These are phyloP conservation scores for Trichosporon coremiiforme DNA, from an alignment of 1,284 basidiomycete species.

Conservation along the genomic window DNA sequence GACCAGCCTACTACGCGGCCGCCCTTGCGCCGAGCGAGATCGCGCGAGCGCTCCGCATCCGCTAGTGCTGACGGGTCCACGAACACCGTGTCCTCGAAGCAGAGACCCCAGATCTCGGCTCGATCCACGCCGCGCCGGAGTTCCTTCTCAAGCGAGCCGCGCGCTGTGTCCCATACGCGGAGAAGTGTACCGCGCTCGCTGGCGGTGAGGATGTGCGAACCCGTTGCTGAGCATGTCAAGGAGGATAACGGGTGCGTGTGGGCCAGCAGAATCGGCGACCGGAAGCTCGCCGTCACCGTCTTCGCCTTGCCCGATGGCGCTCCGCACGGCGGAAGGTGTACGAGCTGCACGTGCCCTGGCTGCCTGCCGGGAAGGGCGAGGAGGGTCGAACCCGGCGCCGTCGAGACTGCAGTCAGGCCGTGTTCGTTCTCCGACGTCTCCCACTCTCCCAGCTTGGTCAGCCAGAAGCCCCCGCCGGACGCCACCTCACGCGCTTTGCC, in stretches of 20 bases:
- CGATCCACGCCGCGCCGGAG: constrained; percentile 84
- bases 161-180: constrained; percentile 79
- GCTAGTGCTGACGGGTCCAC: constrained; percentile 12
- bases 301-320: constrained; percentile 24
- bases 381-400: constrained; percentile 72
- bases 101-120: constrained; percentile 87
- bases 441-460: constrained; percentile 74
- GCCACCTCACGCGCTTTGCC: constrained; percentile 29
- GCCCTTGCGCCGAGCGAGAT: constrained; percentile 44
- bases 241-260: constrained; percentile 79
- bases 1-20: constrained; percentile 63
- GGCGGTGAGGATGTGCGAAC: constrained; percentile 79
- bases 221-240: constrained; percentile 74
- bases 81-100: constrained; percentile 42
- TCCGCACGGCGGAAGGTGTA: constrained; percentile 77
- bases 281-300: constrained; percentile 39
- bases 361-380: constrained; percentile 86
- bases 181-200: constrained; percentile 83
- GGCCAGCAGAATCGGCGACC: constrained; percentile 74
- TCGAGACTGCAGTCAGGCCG: constrained; percentile 80
- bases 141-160: constrained; percentile 76
- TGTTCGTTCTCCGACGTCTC: constrained; percentile 84
- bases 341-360: constrained; percentile 83
- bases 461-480: constrained; percentile 35
- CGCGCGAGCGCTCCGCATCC: constrained; percentile 70